A percentile compares a stretch with the other conserved stretches of the same genome.
phyloP scores from a whole-genome alignment of 345 rosid species.

The Pistacia vera region DNA sequence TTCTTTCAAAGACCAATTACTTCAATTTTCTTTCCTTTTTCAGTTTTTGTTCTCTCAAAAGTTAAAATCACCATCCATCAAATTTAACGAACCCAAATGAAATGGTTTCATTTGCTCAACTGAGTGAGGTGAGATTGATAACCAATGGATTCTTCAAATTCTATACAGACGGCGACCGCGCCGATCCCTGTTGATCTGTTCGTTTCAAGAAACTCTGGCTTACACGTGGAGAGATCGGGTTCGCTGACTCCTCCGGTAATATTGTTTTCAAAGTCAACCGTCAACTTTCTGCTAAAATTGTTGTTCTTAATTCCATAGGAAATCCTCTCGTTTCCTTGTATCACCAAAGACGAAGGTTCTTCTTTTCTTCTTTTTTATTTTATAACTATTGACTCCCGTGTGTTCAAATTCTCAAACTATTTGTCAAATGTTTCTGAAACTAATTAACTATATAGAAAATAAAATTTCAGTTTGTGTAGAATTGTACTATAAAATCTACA shows the following conservation, averaged over 20 bases:
- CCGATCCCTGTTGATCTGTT: conserved; percentile 75
- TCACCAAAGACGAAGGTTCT: conserved; percentile 45
- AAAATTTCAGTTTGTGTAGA: too few relatives aligned
- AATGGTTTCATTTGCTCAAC: neutral
- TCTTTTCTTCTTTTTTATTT: neutral
- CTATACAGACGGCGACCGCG: conserved; percentile 28
- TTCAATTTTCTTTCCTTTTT: too few relatives aligned
- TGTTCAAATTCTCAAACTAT: too few relatives aligned
- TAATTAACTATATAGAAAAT: too few relatives aligned
- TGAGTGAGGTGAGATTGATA: too few relatives aligned
- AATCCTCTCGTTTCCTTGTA: conserved; percentile 48
- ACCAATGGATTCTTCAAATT: conserved; percentile 30
- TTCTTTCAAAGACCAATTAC: too few relatives aligned
- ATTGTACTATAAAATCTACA: too few relatives aligned
- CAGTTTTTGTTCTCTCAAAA: too few relatives aligned
- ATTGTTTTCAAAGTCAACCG: conserved; percentile 45
- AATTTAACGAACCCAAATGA: neutral
- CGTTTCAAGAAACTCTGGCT: conserved; percentile 63
- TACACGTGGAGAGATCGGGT: conserved; percentile 58
- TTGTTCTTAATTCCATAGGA: conserved; percentile 53
- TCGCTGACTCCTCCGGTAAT: conserved; percentile 67
- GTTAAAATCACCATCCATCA: too few relatives aligned
- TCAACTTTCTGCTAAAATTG: conserved; percentile 26
- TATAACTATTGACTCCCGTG: too few relatives aligned
- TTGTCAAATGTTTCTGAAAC: too few relatives aligned